phyloP scores from a whole-genome alignment of 441 rosid genomes.

The Populus hybrid region DNA sequence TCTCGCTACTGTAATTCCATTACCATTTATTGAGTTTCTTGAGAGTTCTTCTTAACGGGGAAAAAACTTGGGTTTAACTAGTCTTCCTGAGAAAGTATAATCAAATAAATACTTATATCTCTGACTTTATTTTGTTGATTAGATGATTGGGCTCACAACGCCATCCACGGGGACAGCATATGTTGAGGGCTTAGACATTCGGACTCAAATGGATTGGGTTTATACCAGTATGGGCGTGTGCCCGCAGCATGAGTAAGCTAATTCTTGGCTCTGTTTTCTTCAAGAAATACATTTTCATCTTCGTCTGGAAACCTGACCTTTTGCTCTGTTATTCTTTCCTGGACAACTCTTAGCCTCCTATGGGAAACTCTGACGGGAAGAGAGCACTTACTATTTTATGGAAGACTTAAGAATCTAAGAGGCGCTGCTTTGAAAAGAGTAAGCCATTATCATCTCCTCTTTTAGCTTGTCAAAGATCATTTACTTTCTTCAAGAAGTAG shows the following conservation, averaged over 20 bases:
- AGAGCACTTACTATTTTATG: constrained; percentile 91
- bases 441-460: constrained; percentile 22
- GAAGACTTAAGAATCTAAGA: constrained; percentile 83
- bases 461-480: constrained; percentile 4
- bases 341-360: constrained; percentile 54
- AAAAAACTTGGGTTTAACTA: not conserved
- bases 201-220: constrained; percentile 67
- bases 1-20: not conserved
- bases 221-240: constrained; percentile 95
- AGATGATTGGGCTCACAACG: constrained; percentile 94
- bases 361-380: constrained; percentile 95
- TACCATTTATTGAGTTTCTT: not conserved
- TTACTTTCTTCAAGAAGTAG: constrained; percentile 6
- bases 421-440: constrained; percentile 66
- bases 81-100: not conserved
- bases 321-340: not conserved
- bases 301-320: not conserved
- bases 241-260: constrained; percentile 87
- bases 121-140: constrained; percentile 16
- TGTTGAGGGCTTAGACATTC: constrained; percentile 72
- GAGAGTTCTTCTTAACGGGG: too few species aligned
- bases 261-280: constrained; percentile 8
- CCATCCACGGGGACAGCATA: constrained; percentile 84
- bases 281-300: constrained; percentile 1
- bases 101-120: not conserved